Evolutionary conservation across 495 filamentous ascomycete species (phyloP).

Genomic region (Viridothelium virens): DNA sequence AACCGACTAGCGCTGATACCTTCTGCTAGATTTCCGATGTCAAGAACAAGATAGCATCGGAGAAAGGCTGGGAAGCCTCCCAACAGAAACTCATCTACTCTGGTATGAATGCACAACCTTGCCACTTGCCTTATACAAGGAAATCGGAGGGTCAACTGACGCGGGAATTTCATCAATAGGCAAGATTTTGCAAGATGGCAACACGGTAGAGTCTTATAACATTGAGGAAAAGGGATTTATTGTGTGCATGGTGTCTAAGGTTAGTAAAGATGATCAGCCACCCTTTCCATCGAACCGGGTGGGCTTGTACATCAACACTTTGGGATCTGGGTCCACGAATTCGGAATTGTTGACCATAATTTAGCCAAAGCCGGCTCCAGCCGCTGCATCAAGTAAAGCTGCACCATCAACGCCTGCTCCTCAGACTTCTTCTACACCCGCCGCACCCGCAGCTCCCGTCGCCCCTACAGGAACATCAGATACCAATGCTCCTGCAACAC

Average conservation of each 20-base stretch:
- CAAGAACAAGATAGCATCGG: constrained; percentile 79
- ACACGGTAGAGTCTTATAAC: constrained; percentile 89
- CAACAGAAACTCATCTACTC: constrained; percentile 95
- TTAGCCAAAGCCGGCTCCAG: constrained; percentile 60
- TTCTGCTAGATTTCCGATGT: constrained; percentile 64
- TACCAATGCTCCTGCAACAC: constrained; percentile 52
- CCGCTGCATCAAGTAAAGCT: constrained; percentile 48
- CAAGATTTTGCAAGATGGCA: constrained; percentile 95
- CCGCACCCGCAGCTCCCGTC: constrained; percentile 32
- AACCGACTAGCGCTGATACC: background rate
- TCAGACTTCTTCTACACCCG: constrained; percentile 61
- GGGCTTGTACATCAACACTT: background rate
- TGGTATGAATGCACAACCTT: constrained; percentile 48
- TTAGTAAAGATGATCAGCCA: constrained; percentile 35
- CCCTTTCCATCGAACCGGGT: background rate
- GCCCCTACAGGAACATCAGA: constrained; percentile 34
- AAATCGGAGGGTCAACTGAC: background rate
- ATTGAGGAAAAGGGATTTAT: constrained; percentile 99
- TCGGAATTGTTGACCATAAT: constrained; percentile 15
- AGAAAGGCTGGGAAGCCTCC: constrained; percentile 86
- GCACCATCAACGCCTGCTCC: constrained; percentile 52
- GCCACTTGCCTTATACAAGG: background rate
- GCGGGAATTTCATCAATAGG: constrained; percentile 45
- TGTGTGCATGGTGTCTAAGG: constrained; percentile 95
- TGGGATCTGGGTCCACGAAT: background rate